Evolutionary conservation across 345 rosid genomes (phyloP).

Genomic region (Dovyalis caffra): DNA sequence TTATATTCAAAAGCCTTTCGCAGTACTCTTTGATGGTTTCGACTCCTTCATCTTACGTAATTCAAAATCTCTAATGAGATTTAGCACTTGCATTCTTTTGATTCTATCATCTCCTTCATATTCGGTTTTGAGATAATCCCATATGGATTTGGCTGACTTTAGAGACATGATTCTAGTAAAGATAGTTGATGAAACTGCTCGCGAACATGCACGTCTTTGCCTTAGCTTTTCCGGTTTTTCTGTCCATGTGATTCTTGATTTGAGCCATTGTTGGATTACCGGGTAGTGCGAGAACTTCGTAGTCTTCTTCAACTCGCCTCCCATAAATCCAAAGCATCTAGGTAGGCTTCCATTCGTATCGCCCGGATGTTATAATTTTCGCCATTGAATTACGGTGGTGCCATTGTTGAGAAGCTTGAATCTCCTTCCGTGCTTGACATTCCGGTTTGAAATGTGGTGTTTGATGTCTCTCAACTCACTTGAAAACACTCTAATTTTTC

Average conservation of each 20-base stretch:
- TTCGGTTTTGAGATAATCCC: not conserved
- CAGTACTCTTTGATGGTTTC: not conserved
- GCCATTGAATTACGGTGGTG: too few species aligned
- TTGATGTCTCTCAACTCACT: too few species aligned
- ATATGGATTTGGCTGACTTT: not conserved
- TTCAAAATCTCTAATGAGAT: not conserved
- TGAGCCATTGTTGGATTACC: not conserved
- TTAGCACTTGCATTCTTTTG: not conserved
- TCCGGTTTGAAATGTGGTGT: too few species aligned
- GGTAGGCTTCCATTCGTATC: too few species aligned
- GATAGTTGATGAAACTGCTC: not conserved
- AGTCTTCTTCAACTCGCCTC: not conserved
- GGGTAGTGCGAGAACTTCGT: not conserved
- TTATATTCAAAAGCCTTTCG: fast-evolving
- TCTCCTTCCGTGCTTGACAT: too few species aligned
- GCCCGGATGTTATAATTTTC: too few species aligned
- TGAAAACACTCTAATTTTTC: too few species aligned
- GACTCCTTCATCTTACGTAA: not conserved
- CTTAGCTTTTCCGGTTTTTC: not conserved
- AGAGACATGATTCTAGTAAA: not conserved
- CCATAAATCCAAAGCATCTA: not conserved
- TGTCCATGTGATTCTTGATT: not conserved
- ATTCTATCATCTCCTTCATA: not conserved
- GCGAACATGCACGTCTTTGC: not conserved
- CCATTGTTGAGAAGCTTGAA: too few species aligned